Base-by-base conservation (phyloP, 2,329 filamentous ascomycete genomes). In the Fusarium beomiforme region DNA sequence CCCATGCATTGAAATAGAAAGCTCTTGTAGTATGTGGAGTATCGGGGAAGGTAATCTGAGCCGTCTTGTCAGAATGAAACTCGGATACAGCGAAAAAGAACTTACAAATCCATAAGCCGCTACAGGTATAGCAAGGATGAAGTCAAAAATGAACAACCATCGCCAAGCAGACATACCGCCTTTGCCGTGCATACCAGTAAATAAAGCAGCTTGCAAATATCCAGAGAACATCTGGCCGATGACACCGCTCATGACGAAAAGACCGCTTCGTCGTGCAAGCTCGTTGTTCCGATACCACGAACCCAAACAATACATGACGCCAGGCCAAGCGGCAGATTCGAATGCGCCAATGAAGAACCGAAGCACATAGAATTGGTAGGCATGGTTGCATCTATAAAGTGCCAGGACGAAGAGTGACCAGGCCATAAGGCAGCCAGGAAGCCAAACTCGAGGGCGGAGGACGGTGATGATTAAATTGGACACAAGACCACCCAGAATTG, bases 261-360 rank as follows among this genome's bases (percentile, higher is more conserved):
- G 77, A 11, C 83, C 86, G 46, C 88, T 87, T 5, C 88, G 84
- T 54, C 87, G 87, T 1, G 85, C 85, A 43, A 89, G 83, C 71
- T 90, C 88, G 16, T 84, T 83, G 51, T 83, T 85, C 65, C 87
- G 86, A 73, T 90, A 90, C 88, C 88, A 90, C 2, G 83, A 87
- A 0, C 86, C 87, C 10, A 90, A 81, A 24, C 87, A 83, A 47
- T 85, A 83, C 47, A 87, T 79, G 44, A 88, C 83, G 29, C 87
- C 88, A 0, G 88, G 87, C 47, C 85, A 87, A 49, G 88, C 88
- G 1, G 85, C 85, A 11, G 84, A 84, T 75, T 89, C 88, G 42
- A 88, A 84, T 1, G 88, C 75, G 47, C 88, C 88, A 33, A 89
- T 83, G 44, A 88, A 81, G 61, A 89, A 85, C 10, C 88, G 83